Evolutionary conservation across 257 asterid genomes (phyloP).

Genomic region (Ocimum tenuiflorum): DNA sequence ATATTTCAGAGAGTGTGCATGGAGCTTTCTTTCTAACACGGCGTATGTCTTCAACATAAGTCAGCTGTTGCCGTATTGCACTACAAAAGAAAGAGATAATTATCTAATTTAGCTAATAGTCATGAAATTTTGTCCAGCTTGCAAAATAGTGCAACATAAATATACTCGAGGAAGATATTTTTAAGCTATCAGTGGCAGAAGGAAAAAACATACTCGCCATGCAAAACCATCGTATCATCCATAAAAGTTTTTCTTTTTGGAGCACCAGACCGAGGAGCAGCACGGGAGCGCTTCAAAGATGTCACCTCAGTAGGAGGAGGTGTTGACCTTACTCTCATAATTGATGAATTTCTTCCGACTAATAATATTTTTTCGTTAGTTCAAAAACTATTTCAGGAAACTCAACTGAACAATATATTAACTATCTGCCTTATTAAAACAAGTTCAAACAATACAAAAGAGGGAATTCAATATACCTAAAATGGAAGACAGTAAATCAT

Average conservation of each 20-base stretch:
- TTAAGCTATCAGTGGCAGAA: constrained; percentile 1
- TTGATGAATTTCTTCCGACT: constrained; percentile 63
- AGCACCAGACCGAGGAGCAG: constrained; percentile 49
- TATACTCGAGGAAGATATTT: neutral
- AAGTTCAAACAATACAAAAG: constrained; percentile 1
- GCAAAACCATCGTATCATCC: constrained; percentile 93
- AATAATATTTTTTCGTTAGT: constrained; percentile 21
- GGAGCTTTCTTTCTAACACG: constrained; percentile 93
- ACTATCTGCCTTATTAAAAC: neutral
- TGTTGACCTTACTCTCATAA: constrained; percentile 63
- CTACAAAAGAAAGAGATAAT: constrained; percentile 25
- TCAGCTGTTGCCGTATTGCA: constrained; percentile 76
- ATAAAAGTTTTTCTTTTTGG: constrained; percentile 70
- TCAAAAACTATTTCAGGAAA: constrained; percentile 20
- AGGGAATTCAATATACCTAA: constrained; percentile 44
- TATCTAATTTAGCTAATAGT: neutral
- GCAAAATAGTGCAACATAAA: constrained; percentile 13
- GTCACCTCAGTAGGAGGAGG: constrained; percentile 68
- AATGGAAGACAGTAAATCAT: constrained; percentile 81
- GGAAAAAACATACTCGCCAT: constrained; percentile 77
- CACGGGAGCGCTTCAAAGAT: constrained; percentile 58
- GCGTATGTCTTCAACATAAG: constrained; percentile 62
- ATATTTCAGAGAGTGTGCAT: constrained; percentile 71
- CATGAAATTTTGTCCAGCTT: neutral
- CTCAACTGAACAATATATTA: neutral